Evolutionary conservation across 305 asterid genomes (phyloP), one percentile per base, ranked within the genome.

Genomic region (Plantago lanceolata): DNA sequence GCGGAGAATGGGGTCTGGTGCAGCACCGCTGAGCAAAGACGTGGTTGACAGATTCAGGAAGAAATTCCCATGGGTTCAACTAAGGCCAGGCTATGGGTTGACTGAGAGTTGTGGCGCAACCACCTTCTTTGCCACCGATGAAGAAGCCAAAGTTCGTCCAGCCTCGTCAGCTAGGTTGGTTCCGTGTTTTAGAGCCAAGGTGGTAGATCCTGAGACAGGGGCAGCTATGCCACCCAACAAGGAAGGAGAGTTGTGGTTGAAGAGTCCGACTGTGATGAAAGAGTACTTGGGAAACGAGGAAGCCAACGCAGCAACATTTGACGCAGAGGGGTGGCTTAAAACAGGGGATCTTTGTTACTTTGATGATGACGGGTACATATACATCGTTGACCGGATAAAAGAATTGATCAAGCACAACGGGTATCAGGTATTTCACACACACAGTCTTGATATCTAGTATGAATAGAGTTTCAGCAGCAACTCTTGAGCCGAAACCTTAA

Each of bases 331-430:
- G 52, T 92, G 96, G 98, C 80, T 92, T 45, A 87, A 78, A 76
- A 92, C 98, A 0, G 96, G 98, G 5, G 98, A 92, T 70, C 88
- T 92, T 28, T 87, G 98, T 74, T 92, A 87, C 73, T 85, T 92
- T 33, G 95, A 89, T 68, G 74, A 77, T 0, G 86, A 87, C 26
- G 98, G 98, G 57, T 82, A 79, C 63, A 82, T 92, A 59, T 92
- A 37, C 68, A 72, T 92, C n/a, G 96, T 92, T 48, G 96, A 92
- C 58, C 70, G 98, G 73, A 70, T 92, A 72, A 92, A 92, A 72
- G 98, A 92, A 69, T 71, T 92, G 72, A 92, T 92, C 45, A 92
- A 92, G 63, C 87, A 87, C 77, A 92, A 89, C 68, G 98, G 85
- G 31, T 92, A 79, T 78, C 98, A 92, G 96, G 98, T 88, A 20